Percentiles rank a stretch among this genome's conserved stretches.
phyloP scores from a whole-genome alignment of 768 basidiomycete species.

The Sistotremastrum niveocremeum region DNA sequence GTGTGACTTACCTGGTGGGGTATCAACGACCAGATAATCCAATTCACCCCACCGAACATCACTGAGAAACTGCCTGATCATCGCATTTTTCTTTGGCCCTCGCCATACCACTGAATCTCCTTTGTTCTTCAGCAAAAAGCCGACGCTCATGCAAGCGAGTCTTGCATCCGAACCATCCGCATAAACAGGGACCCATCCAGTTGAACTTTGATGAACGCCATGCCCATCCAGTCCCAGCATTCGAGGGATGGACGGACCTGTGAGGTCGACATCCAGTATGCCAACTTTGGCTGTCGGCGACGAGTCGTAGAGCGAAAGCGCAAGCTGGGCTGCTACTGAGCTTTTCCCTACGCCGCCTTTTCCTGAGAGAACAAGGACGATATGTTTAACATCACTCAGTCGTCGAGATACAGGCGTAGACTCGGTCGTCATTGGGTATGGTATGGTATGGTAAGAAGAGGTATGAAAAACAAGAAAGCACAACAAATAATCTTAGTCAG shows the following conservation, averaged over 20 bases:
- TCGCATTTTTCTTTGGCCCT: slow-evolving; percentile 96
- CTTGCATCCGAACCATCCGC: slow-evolving; percentile 66
- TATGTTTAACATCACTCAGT: slow-evolving; percentile 59
- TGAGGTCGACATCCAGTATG: slow-evolving; percentile 89
- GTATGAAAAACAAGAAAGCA: too few relatives aligned
- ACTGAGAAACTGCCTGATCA: slow-evolving; percentile 90
- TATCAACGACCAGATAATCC: slow-evolving; percentile 89
- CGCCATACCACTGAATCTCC: slow-evolving; percentile 96
- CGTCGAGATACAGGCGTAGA: slow-evolving; percentile 57
- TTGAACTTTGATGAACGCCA: slow-evolving; percentile 83
- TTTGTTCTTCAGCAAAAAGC: slow-evolving; percentile 81
- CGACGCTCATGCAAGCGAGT: slow-evolving; percentile 92
- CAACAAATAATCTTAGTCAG: too few relatives aligned
- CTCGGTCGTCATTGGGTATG: slow-evolving; percentile 7
- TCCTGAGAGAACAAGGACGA: slow-evolving; percentile 88
- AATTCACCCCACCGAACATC: slow-evolving; percentile 94
- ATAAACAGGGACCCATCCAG: slow-evolving; percentile 97
- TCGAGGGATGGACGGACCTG: slow-evolving; percentile 87
- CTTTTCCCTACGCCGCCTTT: slow-evolving; percentile 99
- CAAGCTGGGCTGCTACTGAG: slow-evolving; percentile 86
- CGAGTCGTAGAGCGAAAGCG: slow-evolving; percentile 67
- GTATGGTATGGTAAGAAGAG: too few relatives aligned
- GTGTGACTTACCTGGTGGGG: slow-evolving; percentile 71
- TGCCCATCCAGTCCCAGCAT: slow-evolving; percentile 87
- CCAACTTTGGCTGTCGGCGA: slow-evolving; percentile 60